Evolutionary conservation across 2,329 filamentous ascomycete species (phyloP).

Genomic region (Thermothelomyces thermophilus): DNA sequence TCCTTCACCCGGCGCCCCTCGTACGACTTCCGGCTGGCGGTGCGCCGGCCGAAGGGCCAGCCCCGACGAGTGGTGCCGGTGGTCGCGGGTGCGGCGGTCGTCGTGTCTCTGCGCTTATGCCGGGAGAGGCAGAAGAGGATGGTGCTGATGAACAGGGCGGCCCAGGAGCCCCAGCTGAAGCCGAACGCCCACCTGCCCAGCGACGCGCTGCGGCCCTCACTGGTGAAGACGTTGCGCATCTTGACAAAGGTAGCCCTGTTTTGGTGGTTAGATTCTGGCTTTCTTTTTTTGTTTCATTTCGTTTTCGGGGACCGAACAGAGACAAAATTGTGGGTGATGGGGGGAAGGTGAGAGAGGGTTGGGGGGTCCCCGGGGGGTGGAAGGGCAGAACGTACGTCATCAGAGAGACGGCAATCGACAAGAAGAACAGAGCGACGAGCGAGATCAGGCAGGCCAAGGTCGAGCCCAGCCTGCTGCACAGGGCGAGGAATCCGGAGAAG

Average conservation of each 20-base stretch:
- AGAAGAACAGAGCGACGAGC: constrained; percentile 60
- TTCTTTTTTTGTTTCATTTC: not conserved
- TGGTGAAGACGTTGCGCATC: constrained; percentile 59
- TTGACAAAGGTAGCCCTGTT: constrained; percentile 56
- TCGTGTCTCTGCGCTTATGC: constrained; percentile 28
- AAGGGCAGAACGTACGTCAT: constrained; percentile 59
- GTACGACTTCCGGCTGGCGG: constrained; percentile 48
- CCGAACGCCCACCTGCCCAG: constrained; percentile 66
- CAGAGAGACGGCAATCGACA: constrained; percentile 57
- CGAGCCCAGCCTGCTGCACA: constrained; percentile 64
- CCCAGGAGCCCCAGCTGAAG: constrained; percentile 69
- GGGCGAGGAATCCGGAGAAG: constrained; percentile 61
- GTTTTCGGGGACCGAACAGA: constrained; percentile 13
- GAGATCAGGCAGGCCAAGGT: constrained; percentile 57
- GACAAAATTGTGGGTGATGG: too few relatives aligned
- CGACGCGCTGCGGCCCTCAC: constrained; percentile 47
- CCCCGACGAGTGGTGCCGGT: constrained; percentile 26
- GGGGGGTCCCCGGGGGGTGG: too few relatives aligned
- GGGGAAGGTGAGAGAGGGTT: too few relatives aligned
- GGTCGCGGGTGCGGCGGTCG: not conserved
- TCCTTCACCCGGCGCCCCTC: constrained; percentile 61
- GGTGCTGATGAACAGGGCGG: constrained; percentile 57
- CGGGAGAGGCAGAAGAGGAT: constrained; percentile 62
- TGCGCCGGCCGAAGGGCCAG: constrained; percentile 40
- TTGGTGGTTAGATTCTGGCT: constrained; percentile 13